Conservation (phyloP, 306 rosid species). For the Cicer judaicum region DNA sequence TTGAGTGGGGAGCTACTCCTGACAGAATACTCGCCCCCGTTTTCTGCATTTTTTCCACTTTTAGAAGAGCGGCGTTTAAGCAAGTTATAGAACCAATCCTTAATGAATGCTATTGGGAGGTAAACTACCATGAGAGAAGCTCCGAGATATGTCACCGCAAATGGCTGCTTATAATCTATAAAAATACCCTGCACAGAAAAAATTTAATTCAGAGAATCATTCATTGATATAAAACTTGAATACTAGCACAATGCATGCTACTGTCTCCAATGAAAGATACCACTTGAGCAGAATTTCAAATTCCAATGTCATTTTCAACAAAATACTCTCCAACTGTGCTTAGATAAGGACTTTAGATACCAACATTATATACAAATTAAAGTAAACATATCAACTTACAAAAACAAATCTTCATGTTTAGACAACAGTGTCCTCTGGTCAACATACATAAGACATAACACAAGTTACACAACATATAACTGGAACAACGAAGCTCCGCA, state of each 20-base stretch:
- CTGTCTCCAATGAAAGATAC: conserved; percentile 2
- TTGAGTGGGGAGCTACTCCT: conserved; percentile 51
- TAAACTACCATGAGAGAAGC: conserved; percentile 98
- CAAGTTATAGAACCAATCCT: conserved; percentile 81
- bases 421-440: not conserved
- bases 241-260: conserved; percentile 34
- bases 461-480: conserved; percentile 2
- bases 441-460: conserved; percentile 9
- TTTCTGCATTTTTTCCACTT: conserved; percentile 64
- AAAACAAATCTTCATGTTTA: conserved; percentile 34
- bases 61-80: conserved; percentile 66
- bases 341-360: conserved; percentile 20
- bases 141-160: conserved; percentile 97
- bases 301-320: conserved; percentile 7
- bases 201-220: conserved; percentile 44
- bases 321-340: not conserved
- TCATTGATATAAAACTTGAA: conserved; percentile 18
- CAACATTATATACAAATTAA: not conserved
- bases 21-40: conserved; percentile 48
- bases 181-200: conserved; percentile 70
- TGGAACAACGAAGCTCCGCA: conserved; percentile 14
- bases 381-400: conserved; percentile 2
- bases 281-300: conserved; percentile 20
- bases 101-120: conserved; percentile 89
- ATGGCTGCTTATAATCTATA: conserved; percentile 89